Evolutionary conservation across 2,329 filamentous ascomycete genomes (phyloP), one percentile per base, ranked within the genome.

Genomic region (Magnaporthiopsis rhizophila): DNA sequence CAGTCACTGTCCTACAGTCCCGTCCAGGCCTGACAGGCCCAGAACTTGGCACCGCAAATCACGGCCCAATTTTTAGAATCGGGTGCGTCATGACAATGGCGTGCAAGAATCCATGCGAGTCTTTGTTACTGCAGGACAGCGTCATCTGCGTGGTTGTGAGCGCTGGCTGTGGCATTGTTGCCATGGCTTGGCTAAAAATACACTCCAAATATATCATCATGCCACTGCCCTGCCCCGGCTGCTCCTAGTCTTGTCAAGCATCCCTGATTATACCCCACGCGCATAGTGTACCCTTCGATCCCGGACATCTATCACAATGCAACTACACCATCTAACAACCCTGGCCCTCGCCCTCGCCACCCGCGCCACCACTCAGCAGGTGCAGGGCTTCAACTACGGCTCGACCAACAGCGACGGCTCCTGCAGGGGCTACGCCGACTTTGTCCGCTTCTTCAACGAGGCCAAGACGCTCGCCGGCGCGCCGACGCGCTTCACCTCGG

Each of bases 311-410:
- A 38, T 36, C 36, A 53, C 45, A 53, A 53, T 53, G 45, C 45
- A 53, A 6, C 21, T 53, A 5, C 45, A 15, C 5, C 45, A n/a
- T 15, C 45, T 53, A 3, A 18, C 45, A 8, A 15, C n/a, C 45
- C 18, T 21, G 18, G 45, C 18, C 21, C 45, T 53, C 45, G 45
- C 34, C 34, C 3, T 36, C 34, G 34, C 45, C 18, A 21, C 45
- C 45, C 6, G 45, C 45, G 45, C 45, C 45, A 21, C 45, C 45
- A 21, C 3, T 21, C 45, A 53, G 45, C 45, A 53, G 45, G 45
- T 78, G 74, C 81, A 85, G 67, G 89, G 89, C 68, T 91, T 91
- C 84, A 91, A 90, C 80, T 90, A 89, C 67, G 88, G 86, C 67
- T 80, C 82, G 64, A 81, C 81, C 66, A 86, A 86, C 72, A 82